Percentiles rank a stretch among this genome's conserved stretches.
Conservation (phyloP, 2,329 filamentous ascomycete species). For the Alternaria sp. region DNA sequence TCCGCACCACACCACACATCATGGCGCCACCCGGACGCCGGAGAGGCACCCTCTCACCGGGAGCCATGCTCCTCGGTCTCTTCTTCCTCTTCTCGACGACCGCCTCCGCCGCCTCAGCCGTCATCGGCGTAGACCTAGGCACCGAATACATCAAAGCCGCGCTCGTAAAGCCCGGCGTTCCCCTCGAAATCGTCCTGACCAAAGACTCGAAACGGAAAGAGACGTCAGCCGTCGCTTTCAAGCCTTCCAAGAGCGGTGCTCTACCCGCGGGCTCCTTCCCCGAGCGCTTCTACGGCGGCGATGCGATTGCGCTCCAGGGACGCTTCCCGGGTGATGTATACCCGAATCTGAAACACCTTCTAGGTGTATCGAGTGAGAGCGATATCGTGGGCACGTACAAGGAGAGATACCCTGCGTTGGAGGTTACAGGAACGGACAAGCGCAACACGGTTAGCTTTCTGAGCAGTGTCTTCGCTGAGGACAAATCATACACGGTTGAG, state of each 20-base stretch:
- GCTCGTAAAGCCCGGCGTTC: conserved; percentile 94
- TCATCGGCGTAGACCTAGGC: conserved; percentile 91
- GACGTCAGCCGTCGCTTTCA: conserved; percentile 88
- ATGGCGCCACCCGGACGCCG: conserved; percentile 58
- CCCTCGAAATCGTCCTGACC: conserved; percentile 95
- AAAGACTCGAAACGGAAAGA: conserved; percentile 99
- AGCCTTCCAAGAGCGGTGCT: conserved; percentile 73
- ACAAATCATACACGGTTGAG: conserved; percentile 74
- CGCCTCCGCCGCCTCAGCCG: conserved; percentile 71
- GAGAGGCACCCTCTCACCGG: conserved; percentile 47
- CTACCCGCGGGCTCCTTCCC: conserved; percentile 69
- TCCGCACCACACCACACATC: conserved; percentile 32
- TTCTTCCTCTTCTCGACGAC: conserved; percentile 62
- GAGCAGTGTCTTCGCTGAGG: conserved; percentile 72
- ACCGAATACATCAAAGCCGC: conserved; percentile 97
- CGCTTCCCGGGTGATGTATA: conserved; percentile 94
- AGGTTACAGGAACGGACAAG: conserved; percentile 67
- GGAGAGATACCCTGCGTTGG: conserved; percentile 77
- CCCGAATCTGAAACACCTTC: conserved; percentile 86
- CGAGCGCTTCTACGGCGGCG: conserved; percentile 88
- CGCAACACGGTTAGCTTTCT: conserved; percentile 75
- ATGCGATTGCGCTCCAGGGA: conserved; percentile 84
- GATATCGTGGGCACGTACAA: conserved; percentile 73
- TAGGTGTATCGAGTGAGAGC: conserved; percentile 71
- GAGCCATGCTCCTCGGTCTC: conserved; percentile 59